phyloP scores from a whole-genome alignment of 139 green algal genomes.

The Chlamydomonas sp. region DNA sequence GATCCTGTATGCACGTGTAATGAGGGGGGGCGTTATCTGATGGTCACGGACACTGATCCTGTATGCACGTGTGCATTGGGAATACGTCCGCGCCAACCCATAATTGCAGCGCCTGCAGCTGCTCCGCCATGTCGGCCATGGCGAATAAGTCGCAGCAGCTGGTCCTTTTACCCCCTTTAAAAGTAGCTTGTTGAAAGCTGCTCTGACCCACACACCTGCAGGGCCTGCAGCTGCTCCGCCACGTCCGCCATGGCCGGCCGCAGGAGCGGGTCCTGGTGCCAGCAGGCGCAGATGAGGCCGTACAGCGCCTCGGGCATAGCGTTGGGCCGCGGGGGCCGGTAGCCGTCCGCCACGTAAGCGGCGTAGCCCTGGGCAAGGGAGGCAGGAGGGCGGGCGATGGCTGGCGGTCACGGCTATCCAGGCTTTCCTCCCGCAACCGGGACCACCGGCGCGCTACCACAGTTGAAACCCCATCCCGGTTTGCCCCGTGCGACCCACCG shows the following conservation, averaged over 20 bases:
- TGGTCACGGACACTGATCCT: no score
- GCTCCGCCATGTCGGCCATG: conserved; percentile 36
- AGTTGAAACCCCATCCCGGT: not conserved
- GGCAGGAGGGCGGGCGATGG: not conserved
- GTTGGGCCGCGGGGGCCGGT: conserved; percentile 39
- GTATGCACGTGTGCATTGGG: no score
- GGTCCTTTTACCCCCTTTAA: conserved; percentile 1
- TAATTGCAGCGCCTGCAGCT: conserved; percentile 24
- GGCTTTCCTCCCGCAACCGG: not conserved
- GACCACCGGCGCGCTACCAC: not conserved
- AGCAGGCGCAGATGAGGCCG: conserved; percentile 43
- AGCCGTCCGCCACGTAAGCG: conserved; percentile 35
- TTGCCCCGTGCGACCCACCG: not conserved
- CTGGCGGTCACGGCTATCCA: not conserved
- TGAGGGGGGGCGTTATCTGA: no score
- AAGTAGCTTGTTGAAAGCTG: no score
- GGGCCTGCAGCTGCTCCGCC: conserved; percentile 9
- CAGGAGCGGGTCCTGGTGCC: conserved; percentile 9
- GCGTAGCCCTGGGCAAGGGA: conserved; percentile 38
- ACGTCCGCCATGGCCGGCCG: conserved; percentile 45
- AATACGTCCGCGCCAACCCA: no score
- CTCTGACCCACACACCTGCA: not conserved
- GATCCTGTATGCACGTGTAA: no score
- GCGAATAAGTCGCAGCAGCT: not conserved
- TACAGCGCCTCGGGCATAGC: conserved; percentile 34